Base-by-base conservation (phyloP, 2,329 filamentous ascomycete species). In the Fusarium denticulatum region DNA sequence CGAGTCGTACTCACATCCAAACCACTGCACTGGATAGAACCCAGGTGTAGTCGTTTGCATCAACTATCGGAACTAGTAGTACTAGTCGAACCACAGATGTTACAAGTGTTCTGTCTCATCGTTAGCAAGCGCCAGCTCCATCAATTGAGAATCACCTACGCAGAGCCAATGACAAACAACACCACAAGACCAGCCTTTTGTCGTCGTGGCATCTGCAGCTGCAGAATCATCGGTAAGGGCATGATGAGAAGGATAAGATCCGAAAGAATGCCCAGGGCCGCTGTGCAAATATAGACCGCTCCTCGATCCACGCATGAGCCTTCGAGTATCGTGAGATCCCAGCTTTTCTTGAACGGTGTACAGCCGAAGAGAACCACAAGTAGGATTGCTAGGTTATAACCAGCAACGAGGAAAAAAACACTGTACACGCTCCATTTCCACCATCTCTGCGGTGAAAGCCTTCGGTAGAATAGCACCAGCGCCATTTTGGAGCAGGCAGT, bases 161-260 rank as follows among this genome's bases (percentile, higher is more conserved):
- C 65, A 11, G 77, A 83, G 46, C 85, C 86, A n/a, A 88, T 79
- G 11, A 81, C 81, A 64, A 88, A 87, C 24, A 88, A 81, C 5
- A 82, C 72, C 4, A 82, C 77, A 4, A 87, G 77, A 4, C 81
- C 85, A 18, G 85, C 67, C 74, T 87, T 88, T 68, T 88, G 86
- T 26, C 82, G 82, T 43, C 70, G 74, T 0, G 85, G 85, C 66
- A 88, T 82, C 60, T 85, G 83, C 10, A 88, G 74, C 22, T 79
- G 79, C 56, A 84, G 74, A 15, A 88, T 80, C 42, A 86, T 84
- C 0, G 83, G 83, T 24, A 88, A 81, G 0, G 86, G 87, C 30
- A 88, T 77, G 2, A 82, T 71, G 61, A 86, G 83, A 30, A 87
- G 81, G 22, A 87, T 66, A 2, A 88, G 62, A 72, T 88, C 86